Percentiles rank a stretch among this genome's conserved stretches.
phyloP scores from a whole-genome alignment of 495 filamentous ascomycete species.

The Penicillium lividum region DNA sequence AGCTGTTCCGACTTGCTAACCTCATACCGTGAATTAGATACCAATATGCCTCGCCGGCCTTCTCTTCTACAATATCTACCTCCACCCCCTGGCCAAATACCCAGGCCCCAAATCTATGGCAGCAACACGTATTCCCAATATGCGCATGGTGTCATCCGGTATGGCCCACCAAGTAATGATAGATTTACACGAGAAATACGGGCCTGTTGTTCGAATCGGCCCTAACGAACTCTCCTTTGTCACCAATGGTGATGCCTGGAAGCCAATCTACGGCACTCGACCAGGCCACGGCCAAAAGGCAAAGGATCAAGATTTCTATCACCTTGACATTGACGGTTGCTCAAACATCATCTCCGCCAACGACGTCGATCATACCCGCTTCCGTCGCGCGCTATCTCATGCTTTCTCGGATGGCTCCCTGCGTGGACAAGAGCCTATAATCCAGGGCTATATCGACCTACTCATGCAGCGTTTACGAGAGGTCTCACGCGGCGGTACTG shows the following conservation, averaged over 20 bases:
- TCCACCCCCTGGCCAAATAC: constrained; percentile 51
- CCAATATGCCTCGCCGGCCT: not conserved
- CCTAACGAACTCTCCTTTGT: constrained; percentile 53
- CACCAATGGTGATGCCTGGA: constrained; percentile 49
- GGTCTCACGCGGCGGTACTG: constrained; percentile 13
- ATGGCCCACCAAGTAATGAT: constrained; percentile 6
- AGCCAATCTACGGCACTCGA: constrained; percentile 55
- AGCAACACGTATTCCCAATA: constrained; percentile 23
- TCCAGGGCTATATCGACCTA: constrained; percentile 47
- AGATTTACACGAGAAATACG: constrained; percentile 41
- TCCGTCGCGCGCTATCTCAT: constrained; percentile 50
- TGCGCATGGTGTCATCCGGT: constrained; percentile 17
- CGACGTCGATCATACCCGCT: constrained; percentile 39
- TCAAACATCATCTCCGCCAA: constrained; percentile 31
- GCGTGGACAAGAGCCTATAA: constrained; percentile 44
- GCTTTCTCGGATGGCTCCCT: constrained; percentile 53
- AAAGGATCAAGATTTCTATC: constrained; percentile 24
- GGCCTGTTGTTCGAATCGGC: constrained; percentile 50
- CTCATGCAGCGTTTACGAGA: constrained; percentile 48
- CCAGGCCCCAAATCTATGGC: constrained; percentile 46
- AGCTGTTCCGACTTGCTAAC: not conserved
- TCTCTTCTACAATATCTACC: constrained; percentile 47
- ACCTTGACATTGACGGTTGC: not conserved
- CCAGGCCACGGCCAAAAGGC: constrained; percentile 17
- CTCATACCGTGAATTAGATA: not conserved